Evolutionary conservation across 345 rosid genomes (phyloP).

Genomic region (Physaria fendleri): DNA sequence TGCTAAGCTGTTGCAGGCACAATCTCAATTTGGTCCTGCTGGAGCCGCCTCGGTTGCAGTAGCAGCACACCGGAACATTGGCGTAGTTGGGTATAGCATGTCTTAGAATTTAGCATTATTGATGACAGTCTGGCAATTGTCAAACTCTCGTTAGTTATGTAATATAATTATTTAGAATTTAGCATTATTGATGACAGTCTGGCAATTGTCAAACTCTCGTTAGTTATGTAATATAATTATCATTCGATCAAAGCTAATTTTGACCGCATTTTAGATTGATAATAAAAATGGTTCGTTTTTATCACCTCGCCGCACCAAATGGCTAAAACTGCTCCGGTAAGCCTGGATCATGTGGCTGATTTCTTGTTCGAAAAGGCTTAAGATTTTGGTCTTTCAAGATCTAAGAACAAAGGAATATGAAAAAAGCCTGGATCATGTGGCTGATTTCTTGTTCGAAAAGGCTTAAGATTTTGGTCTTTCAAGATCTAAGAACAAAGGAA

Average conservation of each 20-base stretch:
- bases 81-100: slow-evolving; percentile 44
- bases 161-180: slow-evolving; percentile 24
- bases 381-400: slow-evolving; percentile 3
- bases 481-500: not conserved
- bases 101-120: slow-evolving; percentile 30
- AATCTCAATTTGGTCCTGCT: slow-evolving; percentile 71
- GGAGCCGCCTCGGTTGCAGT: slow-evolving; percentile 78
- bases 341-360: slow-evolving; percentile 1
- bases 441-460: slow-evolving; percentile 1
- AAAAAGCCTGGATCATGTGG: not conserved
- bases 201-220: slow-evolving; percentile 7
- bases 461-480: not conserved
- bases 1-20: slow-evolving; percentile 81
- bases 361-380: not conserved
- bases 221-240: slow-evolving; percentile 28
- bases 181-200: no score
- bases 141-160: slow-evolving; percentile 14
- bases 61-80: slow-evolving; percentile 66
- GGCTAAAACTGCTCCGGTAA: not conserved
- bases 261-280: slow-evolving; percentile 26
- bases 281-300: slow-evolving; percentile 16
- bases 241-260: slow-evolving; percentile 21
- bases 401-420: not conserved
- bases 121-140: slow-evolving; percentile 1
- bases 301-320: slow-evolving; percentile 7